These are phyloP conservation scores for Dactylis glomerata DNA, from an alignment of 176 grass and related monocot species.

Conservation along the genomic window DNA sequence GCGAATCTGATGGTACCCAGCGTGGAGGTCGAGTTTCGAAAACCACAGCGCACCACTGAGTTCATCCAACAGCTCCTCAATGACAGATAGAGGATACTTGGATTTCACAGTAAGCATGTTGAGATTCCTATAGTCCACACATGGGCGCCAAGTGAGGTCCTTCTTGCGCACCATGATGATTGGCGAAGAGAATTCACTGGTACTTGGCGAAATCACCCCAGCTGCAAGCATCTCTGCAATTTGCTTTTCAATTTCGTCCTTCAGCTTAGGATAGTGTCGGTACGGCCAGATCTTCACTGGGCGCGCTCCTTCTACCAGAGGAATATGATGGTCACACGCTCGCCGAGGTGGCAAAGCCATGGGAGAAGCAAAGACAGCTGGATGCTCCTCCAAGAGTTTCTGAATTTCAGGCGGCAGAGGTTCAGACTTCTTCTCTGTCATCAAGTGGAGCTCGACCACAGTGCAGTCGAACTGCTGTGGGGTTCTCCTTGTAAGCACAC, in stretches of 20 bases:
- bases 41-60: background rate
- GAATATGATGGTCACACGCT: too few relatives aligned
- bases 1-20: slow-evolving; percentile 5
- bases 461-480: too few relatives aligned
- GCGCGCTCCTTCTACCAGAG: rapidly evolving
- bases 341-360: rapidly evolving
- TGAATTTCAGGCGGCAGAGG: too few relatives aligned
- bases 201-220: rapidly evolving
- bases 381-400: too few relatives aligned
- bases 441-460: too few relatives aligned
- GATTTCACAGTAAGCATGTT: background rate
- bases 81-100: background rate
- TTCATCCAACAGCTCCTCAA: background rate
- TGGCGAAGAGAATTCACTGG: background rate
- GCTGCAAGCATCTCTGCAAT: background rate
- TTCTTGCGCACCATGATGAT: too few relatives aligned
- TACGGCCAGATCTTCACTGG: background rate
- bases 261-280: background rate
- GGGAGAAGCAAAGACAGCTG: background rate
- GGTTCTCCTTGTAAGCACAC: too few relatives aligned
- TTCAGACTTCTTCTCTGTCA: too few relatives aligned
- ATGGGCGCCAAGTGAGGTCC: too few relatives aligned
- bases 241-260: background rate
- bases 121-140: background rate
- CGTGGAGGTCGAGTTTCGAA: background rate